Conservation (phyloP, 2,329 filamentous ascomycete genomes). For the Lasiodiplodia sp. region DNA sequence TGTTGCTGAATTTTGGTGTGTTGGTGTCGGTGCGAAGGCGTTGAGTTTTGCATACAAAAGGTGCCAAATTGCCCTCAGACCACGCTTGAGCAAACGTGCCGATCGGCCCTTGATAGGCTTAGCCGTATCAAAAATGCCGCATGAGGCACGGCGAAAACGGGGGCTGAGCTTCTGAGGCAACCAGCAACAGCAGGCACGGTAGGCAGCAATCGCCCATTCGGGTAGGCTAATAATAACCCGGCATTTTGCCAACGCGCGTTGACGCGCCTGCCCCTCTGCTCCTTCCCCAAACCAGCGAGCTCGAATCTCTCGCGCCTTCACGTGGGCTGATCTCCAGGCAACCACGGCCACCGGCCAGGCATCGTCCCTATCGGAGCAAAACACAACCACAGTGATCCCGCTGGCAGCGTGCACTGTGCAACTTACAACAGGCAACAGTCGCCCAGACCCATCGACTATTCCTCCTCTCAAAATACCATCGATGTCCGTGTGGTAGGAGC, state of each 20-base stretch:
- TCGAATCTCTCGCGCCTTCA: neutral
- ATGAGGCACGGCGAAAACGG: too few relatives aligned
- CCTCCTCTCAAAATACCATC: neutral
- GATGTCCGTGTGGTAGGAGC: neutral
- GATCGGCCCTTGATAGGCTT: too few relatives aligned
- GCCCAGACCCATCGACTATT: neutral
- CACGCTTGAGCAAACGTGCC: too few relatives aligned
- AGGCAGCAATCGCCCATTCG: neutral
- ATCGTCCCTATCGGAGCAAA: neutral
- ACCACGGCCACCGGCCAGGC: neutral
- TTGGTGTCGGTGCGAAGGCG: too few relatives aligned
- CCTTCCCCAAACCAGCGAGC: too few relatives aligned
- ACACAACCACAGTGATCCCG: neutral
- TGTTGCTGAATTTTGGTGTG: too few relatives aligned
- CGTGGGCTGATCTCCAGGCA: slow-evolving; percentile 5
- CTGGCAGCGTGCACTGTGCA: neutral
- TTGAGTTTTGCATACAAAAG: too few relatives aligned
- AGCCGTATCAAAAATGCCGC: too few relatives aligned
- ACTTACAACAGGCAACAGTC: neutral
- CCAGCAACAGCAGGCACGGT: neutral
- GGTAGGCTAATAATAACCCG: neutral
- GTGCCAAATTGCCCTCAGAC: too few relatives aligned
- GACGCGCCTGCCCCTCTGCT: neutral
- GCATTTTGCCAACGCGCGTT: neutral
- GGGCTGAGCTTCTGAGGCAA: too few relatives aligned